Conservation (phyloP, 2,329 filamentous ascomycete genomes). For the Laburnicola sp. region DNA sequence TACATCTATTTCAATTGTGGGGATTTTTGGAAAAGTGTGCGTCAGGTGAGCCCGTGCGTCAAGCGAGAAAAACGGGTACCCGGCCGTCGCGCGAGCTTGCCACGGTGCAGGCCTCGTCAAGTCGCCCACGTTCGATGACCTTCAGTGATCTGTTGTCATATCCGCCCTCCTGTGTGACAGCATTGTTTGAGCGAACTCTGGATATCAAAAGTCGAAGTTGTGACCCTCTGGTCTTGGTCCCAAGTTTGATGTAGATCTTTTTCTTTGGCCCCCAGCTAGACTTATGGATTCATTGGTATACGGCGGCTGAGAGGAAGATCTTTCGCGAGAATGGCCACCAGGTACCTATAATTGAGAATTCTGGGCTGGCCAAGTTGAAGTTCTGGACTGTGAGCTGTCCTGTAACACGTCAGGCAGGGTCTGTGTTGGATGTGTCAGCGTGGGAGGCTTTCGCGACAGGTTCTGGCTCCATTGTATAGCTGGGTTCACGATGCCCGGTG, state of each 20-base stretch:
- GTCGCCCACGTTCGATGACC: too few relatives aligned
- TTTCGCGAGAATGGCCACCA: neutral
- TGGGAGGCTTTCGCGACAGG: neutral
- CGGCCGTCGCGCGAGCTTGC: too few relatives aligned
- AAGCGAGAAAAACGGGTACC: too few relatives aligned
- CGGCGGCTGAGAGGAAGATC: slow-evolving; percentile 2
- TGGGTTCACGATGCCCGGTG: neutral
- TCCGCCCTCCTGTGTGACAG: too few relatives aligned
- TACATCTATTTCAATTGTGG: too few relatives aligned
- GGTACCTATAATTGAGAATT: neutral
- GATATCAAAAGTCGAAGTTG: neutral
- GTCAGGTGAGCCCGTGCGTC: too few relatives aligned
- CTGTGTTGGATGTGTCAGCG: neutral
- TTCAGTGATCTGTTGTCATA: too few relatives aligned
- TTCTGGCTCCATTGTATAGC: neutral
- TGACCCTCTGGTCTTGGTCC: neutral
- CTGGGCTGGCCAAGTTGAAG: neutral
- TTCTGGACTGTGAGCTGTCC: neutral
- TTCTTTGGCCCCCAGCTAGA: slow-evolving; percentile 1
- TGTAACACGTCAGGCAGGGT: neutral
- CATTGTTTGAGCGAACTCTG: too few relatives aligned
- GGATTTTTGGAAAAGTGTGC: too few relatives aligned
- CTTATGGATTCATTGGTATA: neutral
- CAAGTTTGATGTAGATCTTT: slow-evolving; percentile 1
- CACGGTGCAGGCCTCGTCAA: too few relatives aligned